These are phyloP conservation scores for Colletotrichum australisinense DNA, from an alignment of 2,329 filamentous ascomycete species.

Conservation along the genomic window DNA sequence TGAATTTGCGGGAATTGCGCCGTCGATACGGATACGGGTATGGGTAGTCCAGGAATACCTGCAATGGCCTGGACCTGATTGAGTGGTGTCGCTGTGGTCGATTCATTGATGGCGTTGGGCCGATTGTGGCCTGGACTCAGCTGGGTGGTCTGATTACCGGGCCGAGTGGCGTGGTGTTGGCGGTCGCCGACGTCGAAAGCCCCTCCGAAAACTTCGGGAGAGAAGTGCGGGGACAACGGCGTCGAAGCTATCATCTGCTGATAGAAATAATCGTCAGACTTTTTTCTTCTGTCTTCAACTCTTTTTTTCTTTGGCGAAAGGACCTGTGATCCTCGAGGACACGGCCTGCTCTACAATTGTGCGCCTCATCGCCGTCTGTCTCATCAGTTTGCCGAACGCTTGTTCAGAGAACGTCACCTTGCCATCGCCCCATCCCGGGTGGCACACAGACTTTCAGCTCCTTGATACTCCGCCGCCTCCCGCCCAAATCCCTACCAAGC, in stretches of 20 bases:
- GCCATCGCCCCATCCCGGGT: conserved; percentile 14
- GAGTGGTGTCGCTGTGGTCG: not conserved
- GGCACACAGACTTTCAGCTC: conserved; percentile 2
- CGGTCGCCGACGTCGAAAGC: conserved; percentile 25
- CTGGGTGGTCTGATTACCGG: conserved; percentile 31
- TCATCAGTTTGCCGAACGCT: conserved; percentile 1
- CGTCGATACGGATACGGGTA: conserved; percentile 4
- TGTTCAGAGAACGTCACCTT: conserved; percentile 7
- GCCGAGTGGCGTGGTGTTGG: conserved; percentile 32
- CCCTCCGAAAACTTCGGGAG: conserved; percentile 26
- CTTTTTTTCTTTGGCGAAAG: not conserved
- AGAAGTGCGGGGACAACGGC: conserved; percentile 31
- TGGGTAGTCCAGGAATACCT: conserved; percentile 7
- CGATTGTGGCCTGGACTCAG: conserved; percentile 17
- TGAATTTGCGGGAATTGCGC: not conserved
- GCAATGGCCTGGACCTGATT: not conserved
- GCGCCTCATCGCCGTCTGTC: conserved; percentile 11
- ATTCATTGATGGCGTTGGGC: conserved; percentile 12
- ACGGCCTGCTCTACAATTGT: not conserved
- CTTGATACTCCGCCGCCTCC: conserved; percentile 1
- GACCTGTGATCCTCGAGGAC: not conserved
- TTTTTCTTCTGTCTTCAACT: not conserved
- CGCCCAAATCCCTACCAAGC: not conserved
- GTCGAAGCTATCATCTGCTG: conserved; percentile 35
- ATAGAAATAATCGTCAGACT: conserved; percentile 32